phyloP scores from a whole-genome alignment of 2,329 filamentous ascomycete species.

The Alternaria infectoria region DNA sequence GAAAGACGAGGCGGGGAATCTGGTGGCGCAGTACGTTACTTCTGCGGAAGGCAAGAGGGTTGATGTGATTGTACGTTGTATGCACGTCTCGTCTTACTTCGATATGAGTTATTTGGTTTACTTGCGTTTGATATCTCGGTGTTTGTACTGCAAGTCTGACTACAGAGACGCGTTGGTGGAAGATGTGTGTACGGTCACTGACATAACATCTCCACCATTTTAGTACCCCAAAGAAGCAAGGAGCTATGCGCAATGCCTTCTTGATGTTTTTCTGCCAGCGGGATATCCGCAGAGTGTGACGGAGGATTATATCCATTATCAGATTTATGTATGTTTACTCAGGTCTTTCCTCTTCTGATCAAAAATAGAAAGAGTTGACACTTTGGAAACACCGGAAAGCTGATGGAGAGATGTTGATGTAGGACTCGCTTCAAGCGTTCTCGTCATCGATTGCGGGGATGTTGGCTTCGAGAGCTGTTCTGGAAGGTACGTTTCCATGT shows the following conservation, averaged over 20 bases:
- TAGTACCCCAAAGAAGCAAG: constrained; percentile 11
- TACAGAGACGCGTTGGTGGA: not conserved
- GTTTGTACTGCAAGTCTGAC: not conserved
- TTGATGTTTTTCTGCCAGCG: constrained; percentile 82
- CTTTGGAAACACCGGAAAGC: not conserved
- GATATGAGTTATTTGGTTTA: not conserved
- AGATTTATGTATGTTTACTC: constrained; percentile 61
- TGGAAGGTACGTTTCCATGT: constrained; percentile 63
- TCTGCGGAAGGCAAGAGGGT: constrained; percentile 41
- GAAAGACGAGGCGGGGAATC: constrained; percentile 58
- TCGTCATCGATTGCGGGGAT: constrained; percentile 81
- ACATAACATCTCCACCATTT: not conserved
- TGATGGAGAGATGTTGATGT: constrained; percentile 28
- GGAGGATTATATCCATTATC: constrained; percentile 80
- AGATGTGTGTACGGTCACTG: not conserved
- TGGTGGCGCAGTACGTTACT: constrained; percentile 58
- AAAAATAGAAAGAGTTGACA: too few species aligned
- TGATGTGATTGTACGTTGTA: constrained; percentile 53
- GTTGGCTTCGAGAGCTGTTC: constrained; percentile 80
- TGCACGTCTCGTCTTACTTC: not conserved
- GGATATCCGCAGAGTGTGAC: constrained; percentile 91
- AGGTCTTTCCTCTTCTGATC: not conserved
- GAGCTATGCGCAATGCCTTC: constrained; percentile 46
- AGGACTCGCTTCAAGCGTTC: constrained; percentile 84
- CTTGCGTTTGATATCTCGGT: not conserved